phyloP scores from a whole-genome alignment of 805 yeast genomes.

The Ogataea corticis region DNA sequence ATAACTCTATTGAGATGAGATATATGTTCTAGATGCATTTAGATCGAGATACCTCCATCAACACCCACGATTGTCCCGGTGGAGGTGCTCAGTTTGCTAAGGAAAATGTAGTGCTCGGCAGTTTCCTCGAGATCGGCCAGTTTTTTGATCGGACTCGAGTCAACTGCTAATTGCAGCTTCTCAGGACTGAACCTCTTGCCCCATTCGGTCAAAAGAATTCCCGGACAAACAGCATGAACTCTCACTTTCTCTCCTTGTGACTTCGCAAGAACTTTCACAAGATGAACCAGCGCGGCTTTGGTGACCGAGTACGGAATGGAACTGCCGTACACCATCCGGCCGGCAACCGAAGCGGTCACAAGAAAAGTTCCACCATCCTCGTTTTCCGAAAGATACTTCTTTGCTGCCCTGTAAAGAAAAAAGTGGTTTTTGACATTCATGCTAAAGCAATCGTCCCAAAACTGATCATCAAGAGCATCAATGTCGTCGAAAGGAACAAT shows the following conservation, averaged over 20 bases:
- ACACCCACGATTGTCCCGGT: conserved; percentile 12
- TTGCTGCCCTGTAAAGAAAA: conserved; percentile 7
- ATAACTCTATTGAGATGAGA: too few species aligned
- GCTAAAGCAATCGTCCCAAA: conserved; percentile 34
- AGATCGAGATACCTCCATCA: conserved; percentile 7
- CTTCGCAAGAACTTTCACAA: conserved; percentile 8
- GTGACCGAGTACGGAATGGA: conserved; percentile 12
- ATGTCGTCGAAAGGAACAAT: conserved; percentile 33
- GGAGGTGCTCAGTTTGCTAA: conserved; percentile 10
- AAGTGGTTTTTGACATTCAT: conserved; percentile 36
- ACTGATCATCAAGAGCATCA: conserved; percentile 33
- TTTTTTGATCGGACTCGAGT: conserved; percentile 8
- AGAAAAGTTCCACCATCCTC: conserved; percentile 11
- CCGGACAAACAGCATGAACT: conserved; percentile 12
- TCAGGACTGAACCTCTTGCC: conserved; percentile 11
- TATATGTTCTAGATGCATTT: neutral
- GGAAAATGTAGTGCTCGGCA: conserved; percentile 8
- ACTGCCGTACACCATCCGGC: conserved; percentile 10
- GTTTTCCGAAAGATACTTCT: conserved; percentile 2
- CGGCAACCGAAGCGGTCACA: conserved; percentile 10
- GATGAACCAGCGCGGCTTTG: conserved; percentile 8
- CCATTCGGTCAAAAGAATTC: conserved; percentile 12
- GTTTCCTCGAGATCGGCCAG: conserved; percentile 11
- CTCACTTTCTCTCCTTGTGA: conserved; percentile 8
- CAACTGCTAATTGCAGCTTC: conserved; percentile 8